These are phyloP conservation scores for Amaranthus tricolor DNA, from an alignment of 179 eudicot species.

Conservation along the genomic window DNA sequence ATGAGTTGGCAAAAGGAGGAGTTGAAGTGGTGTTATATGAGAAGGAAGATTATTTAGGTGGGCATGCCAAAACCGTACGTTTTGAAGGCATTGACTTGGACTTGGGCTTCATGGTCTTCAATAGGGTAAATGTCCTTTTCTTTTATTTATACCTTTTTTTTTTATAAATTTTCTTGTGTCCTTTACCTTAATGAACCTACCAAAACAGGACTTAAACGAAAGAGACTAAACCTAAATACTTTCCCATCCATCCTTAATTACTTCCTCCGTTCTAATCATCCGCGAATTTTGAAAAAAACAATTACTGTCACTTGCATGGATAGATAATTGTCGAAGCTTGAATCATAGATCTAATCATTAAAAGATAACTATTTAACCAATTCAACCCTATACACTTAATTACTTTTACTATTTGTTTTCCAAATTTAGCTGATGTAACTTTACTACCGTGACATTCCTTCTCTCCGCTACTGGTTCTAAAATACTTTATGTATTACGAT, in stretches of 20 bases:
- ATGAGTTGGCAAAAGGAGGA: slow-evolving; percentile 64
- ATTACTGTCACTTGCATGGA: too few species aligned
- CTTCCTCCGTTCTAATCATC: too few species aligned
- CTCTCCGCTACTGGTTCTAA: too few species aligned
- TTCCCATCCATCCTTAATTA: too few species aligned
- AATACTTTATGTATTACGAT: too few species aligned
- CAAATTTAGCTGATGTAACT: neutral
- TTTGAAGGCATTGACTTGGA: slow-evolving; percentile 63
- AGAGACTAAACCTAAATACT: neutral
- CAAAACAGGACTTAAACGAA: neutral
- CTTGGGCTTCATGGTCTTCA: slow-evolving; percentile 96
- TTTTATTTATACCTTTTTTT: neutral
- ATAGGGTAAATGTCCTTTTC: slow-evolving; percentile 43
- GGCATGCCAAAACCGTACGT: slow-evolving; percentile 79
- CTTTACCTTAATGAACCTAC: neutral
- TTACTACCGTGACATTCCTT: neutral
- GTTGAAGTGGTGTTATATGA: slow-evolving; percentile 71
- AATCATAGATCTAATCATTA: too few species aligned
- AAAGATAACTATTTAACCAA: too few species aligned
- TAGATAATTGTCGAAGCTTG: too few species aligned
- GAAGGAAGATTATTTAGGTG: slow-evolving; percentile 68
- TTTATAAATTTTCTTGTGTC: neutral
- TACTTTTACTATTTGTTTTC: neutral
- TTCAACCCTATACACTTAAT: too few species aligned
- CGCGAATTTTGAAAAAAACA: too few species aligned